Percentiles rank a stretch among this genome's conserved stretches.
Evolutionary conservation across 345 rosid genomes (phyloP).

Genomic region (Sisymbrium altissimum): DNA sequence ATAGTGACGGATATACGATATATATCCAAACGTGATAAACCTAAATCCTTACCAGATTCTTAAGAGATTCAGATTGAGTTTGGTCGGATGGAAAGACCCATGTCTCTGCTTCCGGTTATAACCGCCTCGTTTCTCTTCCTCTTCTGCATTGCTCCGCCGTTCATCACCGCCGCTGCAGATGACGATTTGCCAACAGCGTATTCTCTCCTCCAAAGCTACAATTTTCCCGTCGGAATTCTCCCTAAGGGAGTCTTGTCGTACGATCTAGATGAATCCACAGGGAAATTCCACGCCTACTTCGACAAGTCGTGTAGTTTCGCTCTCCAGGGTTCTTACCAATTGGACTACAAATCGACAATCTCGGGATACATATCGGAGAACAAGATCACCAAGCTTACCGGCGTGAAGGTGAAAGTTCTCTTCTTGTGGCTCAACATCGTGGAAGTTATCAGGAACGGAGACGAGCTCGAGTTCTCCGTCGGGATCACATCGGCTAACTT

Average conservation of each 20-base stretch:
- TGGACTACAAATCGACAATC: slow-evolving; percentile 70
- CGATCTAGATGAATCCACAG: slow-evolving; percentile 62
- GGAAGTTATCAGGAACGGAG: slow-evolving; percentile 65
- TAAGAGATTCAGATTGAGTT: not conserved
- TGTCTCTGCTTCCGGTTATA: slow-evolving; percentile 19
- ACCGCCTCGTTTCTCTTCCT: slow-evolving; percentile 26
- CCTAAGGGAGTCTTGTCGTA: slow-evolving; percentile 62
- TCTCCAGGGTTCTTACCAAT: slow-evolving; percentile 79
- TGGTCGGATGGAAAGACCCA: not conserved
- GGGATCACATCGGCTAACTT: slow-evolving; percentile 92
- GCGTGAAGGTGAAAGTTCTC: slow-evolving; percentile 83
- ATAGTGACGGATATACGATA: slow-evolving; percentile 25
- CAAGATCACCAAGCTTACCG: slow-evolving; percentile 54
- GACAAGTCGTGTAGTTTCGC: slow-evolving; percentile 74
- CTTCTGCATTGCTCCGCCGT: slow-evolving; percentile 22
- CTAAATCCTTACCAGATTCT: not conserved
- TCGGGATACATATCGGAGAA: slow-evolving; percentile 59
- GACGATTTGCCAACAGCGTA: slow-evolving; percentile 48
- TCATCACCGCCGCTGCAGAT: slow-evolving; percentile 13
- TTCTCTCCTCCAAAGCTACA: slow-evolving; percentile 54
- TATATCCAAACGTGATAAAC: slow-evolving; percentile 7
- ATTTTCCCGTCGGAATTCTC: slow-evolving; percentile 78
- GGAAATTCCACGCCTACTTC: slow-evolving; percentile 55
- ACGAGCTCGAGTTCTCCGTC: slow-evolving; percentile 74
- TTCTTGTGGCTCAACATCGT: slow-evolving; percentile 89